These are phyloP conservation scores for Arachis monticola DNA, from an alignment of 331 rosid genomes.

Conservation along the genomic window DNA sequence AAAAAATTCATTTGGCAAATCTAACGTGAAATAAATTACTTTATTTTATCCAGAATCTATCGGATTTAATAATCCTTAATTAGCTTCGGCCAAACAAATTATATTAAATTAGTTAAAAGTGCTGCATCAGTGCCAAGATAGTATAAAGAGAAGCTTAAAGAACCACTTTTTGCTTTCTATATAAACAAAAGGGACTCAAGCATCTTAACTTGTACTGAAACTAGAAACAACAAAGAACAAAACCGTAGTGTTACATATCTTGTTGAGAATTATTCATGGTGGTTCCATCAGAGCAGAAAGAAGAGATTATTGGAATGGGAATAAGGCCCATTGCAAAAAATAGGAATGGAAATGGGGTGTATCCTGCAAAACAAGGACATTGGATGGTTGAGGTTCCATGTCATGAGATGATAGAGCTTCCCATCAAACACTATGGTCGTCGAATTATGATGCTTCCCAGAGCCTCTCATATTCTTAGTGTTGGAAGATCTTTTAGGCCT, in stretches of 20 bases:
- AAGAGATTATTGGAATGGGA: constrained; percentile 21
- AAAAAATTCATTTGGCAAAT: too few relatives aligned
- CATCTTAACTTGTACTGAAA: not conserved
- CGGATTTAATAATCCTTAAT: too few relatives aligned
- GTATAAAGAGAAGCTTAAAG: not conserved
- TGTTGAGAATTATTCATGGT: constrained; percentile 20
- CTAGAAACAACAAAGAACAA: constrained; percentile 17
- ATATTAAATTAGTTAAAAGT: too few relatives aligned
- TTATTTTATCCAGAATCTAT: too few relatives aligned
- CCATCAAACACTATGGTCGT: not conserved
- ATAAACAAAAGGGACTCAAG: not conserved
- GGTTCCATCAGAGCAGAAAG: not conserved
- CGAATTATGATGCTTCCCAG: too few relatives aligned
- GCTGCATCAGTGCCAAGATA: not conserved
- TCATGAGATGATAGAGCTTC: constrained; percentile 29
- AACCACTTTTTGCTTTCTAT: not conserved
- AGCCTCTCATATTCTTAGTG: too few relatives aligned
- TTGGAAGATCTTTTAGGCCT: too few relatives aligned
- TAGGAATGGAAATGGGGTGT: not conserved
- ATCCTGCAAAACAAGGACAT: constrained; percentile 24
- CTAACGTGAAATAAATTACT: too few relatives aligned
- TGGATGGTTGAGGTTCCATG: constrained; percentile 25
- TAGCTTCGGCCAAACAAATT: too few relatives aligned
- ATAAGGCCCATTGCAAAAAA: not conserved
- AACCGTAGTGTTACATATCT: not conserved